A percentile compares a stretch with the other conserved stretches of the same genome.
phyloP scores from a whole-genome alignment of 257 asterid species.

The Schizonepeta tenuifolia region DNA sequence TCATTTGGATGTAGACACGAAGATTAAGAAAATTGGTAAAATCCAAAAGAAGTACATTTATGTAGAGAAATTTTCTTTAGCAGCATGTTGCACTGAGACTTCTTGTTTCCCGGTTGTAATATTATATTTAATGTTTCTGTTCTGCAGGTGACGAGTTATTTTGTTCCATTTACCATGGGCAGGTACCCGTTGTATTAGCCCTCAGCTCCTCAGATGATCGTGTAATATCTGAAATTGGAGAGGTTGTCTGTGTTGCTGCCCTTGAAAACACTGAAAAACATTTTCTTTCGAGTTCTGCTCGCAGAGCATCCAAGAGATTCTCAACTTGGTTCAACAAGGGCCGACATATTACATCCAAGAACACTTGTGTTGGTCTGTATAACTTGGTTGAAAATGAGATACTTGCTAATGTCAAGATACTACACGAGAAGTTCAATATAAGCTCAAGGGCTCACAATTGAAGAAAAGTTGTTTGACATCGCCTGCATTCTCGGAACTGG shows the following conservation, averaged over 20 bases:
- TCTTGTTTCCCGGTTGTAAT: slow-evolving; percentile 41
- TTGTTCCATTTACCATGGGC: slow-evolving; percentile 84
- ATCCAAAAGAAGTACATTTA: slow-evolving; percentile 70
- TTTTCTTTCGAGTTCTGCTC: slow-evolving; percentile 36
- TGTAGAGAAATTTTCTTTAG: slow-evolving; percentile 12
- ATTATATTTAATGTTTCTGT: slow-evolving; percentile 57
- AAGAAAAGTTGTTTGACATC: slow-evolving; percentile 62
- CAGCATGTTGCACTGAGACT: slow-evolving; percentile 19
- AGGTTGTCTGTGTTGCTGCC: slow-evolving; percentile 76
- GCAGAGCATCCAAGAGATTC: slow-evolving; percentile 42
- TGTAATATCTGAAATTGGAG: slow-evolving; percentile 68
- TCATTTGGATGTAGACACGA: no score
- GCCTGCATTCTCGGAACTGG: slow-evolving; percentile 59
- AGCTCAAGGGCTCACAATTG: slow-evolving; percentile 43
- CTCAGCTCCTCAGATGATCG: slow-evolving; percentile 65
- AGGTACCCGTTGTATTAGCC: slow-evolving; percentile 77
- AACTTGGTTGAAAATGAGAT: slow-evolving; percentile 64
- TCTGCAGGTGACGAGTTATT: slow-evolving; percentile 92
- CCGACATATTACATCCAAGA: slow-evolving; percentile 58
- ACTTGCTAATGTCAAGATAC: slow-evolving; percentile 53
- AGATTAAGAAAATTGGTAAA: no score
- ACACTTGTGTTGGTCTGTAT: slow-evolving; percentile 61
- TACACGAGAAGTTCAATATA: slow-evolving; percentile 56
- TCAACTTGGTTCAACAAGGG: slow-evolving; percentile 56
- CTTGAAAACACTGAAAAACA: slow-evolving; percentile 60